phyloP scores from a whole-genome alignment of 1,139 yeast genomes.

The Yamadazyma diddensiae region DNA sequence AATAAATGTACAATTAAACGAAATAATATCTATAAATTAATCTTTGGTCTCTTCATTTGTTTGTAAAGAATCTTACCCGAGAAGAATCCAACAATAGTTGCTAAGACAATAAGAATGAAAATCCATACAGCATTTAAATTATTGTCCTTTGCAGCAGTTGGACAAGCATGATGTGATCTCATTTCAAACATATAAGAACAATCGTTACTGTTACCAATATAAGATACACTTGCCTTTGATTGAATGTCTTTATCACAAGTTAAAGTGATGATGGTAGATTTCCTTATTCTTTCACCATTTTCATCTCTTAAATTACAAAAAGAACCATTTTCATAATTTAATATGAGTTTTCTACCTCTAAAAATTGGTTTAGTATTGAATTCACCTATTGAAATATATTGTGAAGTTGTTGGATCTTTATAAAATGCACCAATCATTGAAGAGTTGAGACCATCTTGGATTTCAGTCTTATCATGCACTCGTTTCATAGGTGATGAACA shows the following conservation, averaged over 20 bases:
- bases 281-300: conserved; percentile 45
- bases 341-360: conserved; percentile 67
- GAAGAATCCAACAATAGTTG: conserved; percentile 53
- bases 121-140: conserved; percentile 61
- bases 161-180: conserved; percentile 84
- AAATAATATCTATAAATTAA: not conserved
- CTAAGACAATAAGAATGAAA: conserved; percentile 49
- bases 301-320: conserved; percentile 46
- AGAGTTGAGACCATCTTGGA: conserved; percentile 42
- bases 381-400: conserved; percentile 65
- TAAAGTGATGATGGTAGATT: conserved; percentile 68
- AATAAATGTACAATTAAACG: not conserved
- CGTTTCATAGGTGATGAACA: conserved; percentile 65
- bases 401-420: conserved; percentile 47
- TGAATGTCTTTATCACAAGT: conserved; percentile 77
- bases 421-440: conserved; percentile 67
- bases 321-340: conserved; percentile 73
- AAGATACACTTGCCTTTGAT: conserved; percentile 65
- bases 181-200: conserved; percentile 87
- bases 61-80: conserved; percentile 55
- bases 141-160: conserved; percentile 63
- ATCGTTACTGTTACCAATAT: conserved; percentile 67
- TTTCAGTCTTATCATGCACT: conserved; percentile 27
- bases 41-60: conserved; percentile 12
- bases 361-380: conserved; percentile 58